A percentile compares a stretch with the other conserved stretches of the same genome.
Evolutionary conservation across 805 yeast genomes (phyloP).

Genomic region (Lachancea waltii): DNA sequence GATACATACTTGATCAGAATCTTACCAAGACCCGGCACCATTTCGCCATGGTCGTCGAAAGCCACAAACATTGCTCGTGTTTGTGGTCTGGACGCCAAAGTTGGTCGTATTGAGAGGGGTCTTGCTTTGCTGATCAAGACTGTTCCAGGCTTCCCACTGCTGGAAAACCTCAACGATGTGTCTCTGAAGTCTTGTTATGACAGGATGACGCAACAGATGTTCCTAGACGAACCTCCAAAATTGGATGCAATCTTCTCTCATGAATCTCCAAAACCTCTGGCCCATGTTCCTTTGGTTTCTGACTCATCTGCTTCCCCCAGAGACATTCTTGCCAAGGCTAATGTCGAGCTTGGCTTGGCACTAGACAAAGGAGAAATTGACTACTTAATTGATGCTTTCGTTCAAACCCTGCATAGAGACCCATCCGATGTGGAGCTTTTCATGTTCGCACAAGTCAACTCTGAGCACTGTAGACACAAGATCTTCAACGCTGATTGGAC

Average conservation of each 20-base stretch:
- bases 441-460: conserved; percentile 99
- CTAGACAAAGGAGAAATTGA: conserved; percentile 89
- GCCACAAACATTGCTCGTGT: conserved; percentile 92
- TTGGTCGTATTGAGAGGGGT: conserved; percentile 91
- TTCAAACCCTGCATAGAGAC: conserved; percentile 65
- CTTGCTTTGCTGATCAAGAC: conserved; percentile 64
- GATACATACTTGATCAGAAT: conserved; percentile 62
- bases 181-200: conserved; percentile 73
- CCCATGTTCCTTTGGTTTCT: conserved; percentile 57
- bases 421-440: conserved; percentile 97
- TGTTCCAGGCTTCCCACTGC: conserved; percentile 62
- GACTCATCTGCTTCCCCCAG: conserved; percentile 32
- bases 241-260: conserved; percentile 68
- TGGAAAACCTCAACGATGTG: conserved; percentile 46
- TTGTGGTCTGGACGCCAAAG: conserved; percentile 66
- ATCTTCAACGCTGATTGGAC: conserved; percentile 98
- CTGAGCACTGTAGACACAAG: conserved; percentile 99
- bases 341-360: conserved; percentile 85
- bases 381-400: conserved; percentile 79
- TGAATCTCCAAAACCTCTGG: conserved; percentile 78
- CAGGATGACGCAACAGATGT: conserved; percentile 86
- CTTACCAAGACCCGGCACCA: conserved; percentile 90
- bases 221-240: conserved; percentile 53
- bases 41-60: conserved; percentile 98
- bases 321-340: conserved; percentile 65